These are phyloP conservation scores for Cryphonectria radicalis DNA, from an alignment of 2,329 filamentous ascomycete species.

Conservation along the genomic window DNA sequence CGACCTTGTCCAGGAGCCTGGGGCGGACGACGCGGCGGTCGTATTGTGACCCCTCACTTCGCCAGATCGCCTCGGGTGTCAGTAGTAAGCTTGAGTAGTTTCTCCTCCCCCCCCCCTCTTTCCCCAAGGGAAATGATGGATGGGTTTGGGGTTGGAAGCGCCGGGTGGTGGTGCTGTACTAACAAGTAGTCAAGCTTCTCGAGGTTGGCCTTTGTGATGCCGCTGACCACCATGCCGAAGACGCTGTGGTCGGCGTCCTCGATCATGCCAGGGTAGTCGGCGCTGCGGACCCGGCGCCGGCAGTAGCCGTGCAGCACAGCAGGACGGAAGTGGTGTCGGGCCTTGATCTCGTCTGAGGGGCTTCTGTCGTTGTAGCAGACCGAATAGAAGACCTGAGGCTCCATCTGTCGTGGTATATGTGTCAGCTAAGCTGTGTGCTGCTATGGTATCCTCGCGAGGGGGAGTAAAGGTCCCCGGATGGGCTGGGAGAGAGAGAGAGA, in stretches of 20 bases:
- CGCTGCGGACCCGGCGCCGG: conserved; percentile 68
- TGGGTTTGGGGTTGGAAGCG: not conserved
- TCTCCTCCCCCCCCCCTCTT: too few species aligned
- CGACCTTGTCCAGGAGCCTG: conserved; percentile 49
- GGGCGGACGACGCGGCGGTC: conserved; percentile 58
- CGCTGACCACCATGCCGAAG: conserved; percentile 75
- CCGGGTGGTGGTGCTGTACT: not conserved
- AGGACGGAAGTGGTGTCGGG: conserved; percentile 68
- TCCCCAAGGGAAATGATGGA: not conserved
- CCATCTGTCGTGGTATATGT: conserved; percentile 60
- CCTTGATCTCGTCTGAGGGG: conserved; percentile 52
- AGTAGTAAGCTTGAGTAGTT: not conserved
- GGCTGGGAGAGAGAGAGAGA: too few species aligned
- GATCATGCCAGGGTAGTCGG: conserved; percentile 83
- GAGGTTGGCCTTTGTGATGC: conserved; percentile 78
- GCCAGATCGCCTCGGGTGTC: not conserved
- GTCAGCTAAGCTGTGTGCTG: conserved; percentile 10
- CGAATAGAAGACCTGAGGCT: conserved; percentile 81
- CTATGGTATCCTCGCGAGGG: not conserved
- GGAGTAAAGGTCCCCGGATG: conserved; percentile 11
- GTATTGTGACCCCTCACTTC: conserved; percentile 73
- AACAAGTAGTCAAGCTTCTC: conserved; percentile 73
- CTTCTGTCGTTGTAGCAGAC: conserved; percentile 71
- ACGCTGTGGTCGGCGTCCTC: conserved; percentile 61
- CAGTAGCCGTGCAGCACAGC: conserved; percentile 76